These are phyloP conservation scores for Taxawa tesnikishii DNA, from an alignment of 2,329 filamentous ascomycete genomes.

Conservation along the genomic window DNA sequence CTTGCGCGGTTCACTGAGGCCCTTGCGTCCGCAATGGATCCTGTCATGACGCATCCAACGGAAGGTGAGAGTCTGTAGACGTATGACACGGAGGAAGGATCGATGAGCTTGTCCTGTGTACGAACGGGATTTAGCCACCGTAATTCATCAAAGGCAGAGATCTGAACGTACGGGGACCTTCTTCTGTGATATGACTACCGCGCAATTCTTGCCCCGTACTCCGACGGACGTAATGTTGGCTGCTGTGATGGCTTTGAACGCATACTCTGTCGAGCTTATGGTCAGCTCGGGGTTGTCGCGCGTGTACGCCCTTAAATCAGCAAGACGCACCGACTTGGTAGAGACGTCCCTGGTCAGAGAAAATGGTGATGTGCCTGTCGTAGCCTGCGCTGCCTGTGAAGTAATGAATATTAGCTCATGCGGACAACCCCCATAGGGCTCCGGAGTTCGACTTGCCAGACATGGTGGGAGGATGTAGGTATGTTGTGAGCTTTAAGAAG, in stretches of 20 bases:
- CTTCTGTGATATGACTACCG: slow-evolving; percentile 96
- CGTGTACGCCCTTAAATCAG: too few relatives aligned
- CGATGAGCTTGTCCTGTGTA: slow-evolving; percentile 93
- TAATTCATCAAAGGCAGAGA: slow-evolving; percentile 1
- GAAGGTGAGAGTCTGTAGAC: slow-evolving; percentile 95
- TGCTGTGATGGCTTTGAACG: slow-evolving; percentile 98
- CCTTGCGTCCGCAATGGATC: slow-evolving; percentile 92
- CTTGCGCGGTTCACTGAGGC: slow-evolving; percentile 86
- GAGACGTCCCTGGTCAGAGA: slow-evolving; percentile 93
- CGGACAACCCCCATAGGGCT: background rate
- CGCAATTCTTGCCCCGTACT: slow-evolving; percentile 90
- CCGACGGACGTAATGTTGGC: slow-evolving; percentile 98
- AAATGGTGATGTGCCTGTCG: slow-evolving; percentile 99
- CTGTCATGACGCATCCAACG: slow-evolving; percentile 96
- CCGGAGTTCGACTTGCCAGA: slow-evolving; percentile 13
- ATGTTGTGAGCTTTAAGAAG: slow-evolving; percentile 1
- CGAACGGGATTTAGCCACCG: slow-evolving; percentile 10
- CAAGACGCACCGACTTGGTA: slow-evolving; percentile 91
- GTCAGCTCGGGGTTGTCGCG: too few relatives aligned
- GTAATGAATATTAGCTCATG: slow-evolving; percentile 7
- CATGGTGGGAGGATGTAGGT: slow-evolving; percentile 17
- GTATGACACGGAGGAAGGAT: slow-evolving; percentile 91
- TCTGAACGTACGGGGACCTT: slow-evolving; percentile 80
- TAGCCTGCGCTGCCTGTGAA: slow-evolving; percentile 69
- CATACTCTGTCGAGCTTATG: slow-evolving; percentile 63